Base-by-base conservation (phyloP, 495 filamentous ascomycete species). In the Xylaria palmicola region DNA sequence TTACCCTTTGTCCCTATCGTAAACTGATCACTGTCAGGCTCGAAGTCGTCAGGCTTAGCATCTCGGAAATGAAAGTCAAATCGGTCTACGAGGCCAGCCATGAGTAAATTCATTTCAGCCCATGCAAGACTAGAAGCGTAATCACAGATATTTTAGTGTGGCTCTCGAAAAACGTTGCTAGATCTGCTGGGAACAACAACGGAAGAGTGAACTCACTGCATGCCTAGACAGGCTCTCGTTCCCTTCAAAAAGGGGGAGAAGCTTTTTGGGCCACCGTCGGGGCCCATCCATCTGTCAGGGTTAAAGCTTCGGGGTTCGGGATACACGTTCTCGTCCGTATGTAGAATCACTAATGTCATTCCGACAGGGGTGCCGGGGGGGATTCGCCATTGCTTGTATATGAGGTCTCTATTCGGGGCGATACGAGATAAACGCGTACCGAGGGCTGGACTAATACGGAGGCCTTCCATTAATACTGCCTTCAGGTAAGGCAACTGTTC, bases 331-430 rank as follows among this genome's bases (percentile, higher is more conserved):
- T 70, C 64, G 29, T 72, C 66, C 19, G 26, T 52, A 20, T 76
- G 74, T 49, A 79, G 55, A 7, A 75, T 36, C 3, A 73, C 20
- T 5, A 59, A 30, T 3, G 74, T 73, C 74, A 77, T 78, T 10
- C 66, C 69, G 3, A 73, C 63, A 2, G 71, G 65, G 12, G 68
- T 71, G 6, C 77, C 79, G 0, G 75, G 65, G 1, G 79, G 81
- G 45, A 84, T 83, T 4, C 62, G 59, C 78, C 79, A 83, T 9
- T 79, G 63, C 6, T 62, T 54, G 62, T 78, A 79, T 1, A 68
- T 39, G 10, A 82, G 68, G 10, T 71, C 69, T 20, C 63, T 55
- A 41, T 76, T 64, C 0, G 75, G 75, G 0, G 68, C 64, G 26
- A 78, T 69, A 13, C 78, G 72, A 9, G 69, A 67, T 7, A 76